Evolutionary conservation across 495 filamentous ascomycete genomes (phyloP).

Genomic region (Elasticomyces elasticus): DNA sequence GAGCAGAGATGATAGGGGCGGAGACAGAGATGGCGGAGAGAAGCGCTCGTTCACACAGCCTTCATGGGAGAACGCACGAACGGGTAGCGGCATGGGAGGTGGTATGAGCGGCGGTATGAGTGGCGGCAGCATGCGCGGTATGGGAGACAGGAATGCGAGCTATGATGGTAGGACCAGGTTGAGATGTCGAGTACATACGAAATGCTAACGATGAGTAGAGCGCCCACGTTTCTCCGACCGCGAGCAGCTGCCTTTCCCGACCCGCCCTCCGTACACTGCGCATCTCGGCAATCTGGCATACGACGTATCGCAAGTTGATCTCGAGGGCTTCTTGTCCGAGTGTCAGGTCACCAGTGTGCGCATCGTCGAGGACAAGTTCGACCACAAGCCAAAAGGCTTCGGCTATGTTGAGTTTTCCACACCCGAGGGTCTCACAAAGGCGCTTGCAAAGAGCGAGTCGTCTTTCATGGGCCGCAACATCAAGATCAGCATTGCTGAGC

Average conservation of each 20-base stretch:
- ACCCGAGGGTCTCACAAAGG: conserved; percentile 82
- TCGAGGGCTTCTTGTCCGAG: conserved; percentile 72
- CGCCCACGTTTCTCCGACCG: conserved; percentile 39
- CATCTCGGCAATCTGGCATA: conserved; percentile 96
- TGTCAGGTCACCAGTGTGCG: conserved; percentile 83
- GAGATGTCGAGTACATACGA: neutral
- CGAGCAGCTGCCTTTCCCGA: conserved; percentile 75
- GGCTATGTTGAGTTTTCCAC: conserved; percentile 91
- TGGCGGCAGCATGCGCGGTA: too few species aligned
- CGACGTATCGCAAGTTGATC: conserved; percentile 69
- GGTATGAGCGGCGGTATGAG: conserved; percentile 5
- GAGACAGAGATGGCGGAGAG: conserved; percentile 17
- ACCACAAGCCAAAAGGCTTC: conserved; percentile 89
- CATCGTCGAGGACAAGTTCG: conserved; percentile 90
- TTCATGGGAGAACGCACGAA: conserved; percentile 16
- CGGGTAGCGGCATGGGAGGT: conserved; percentile 13
- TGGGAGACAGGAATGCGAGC: conserved; percentile 18
- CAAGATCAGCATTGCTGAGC: conserved; percentile 76
- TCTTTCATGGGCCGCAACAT: conserved; percentile 80
- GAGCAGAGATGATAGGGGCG: conserved; percentile 1
- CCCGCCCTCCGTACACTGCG: conserved; percentile 84
- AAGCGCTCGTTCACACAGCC: conserved; percentile 18
- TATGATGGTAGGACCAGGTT: neutral
- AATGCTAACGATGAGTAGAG: neutral
- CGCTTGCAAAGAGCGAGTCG: conserved; percentile 67